A percentile compares a stretch with the other conserved stretches of the same genome.
These are phyloP conservation scores for Fraxinus albicans DNA, from an alignment of 305 asterid species.

Conservation along the genomic window DNA sequence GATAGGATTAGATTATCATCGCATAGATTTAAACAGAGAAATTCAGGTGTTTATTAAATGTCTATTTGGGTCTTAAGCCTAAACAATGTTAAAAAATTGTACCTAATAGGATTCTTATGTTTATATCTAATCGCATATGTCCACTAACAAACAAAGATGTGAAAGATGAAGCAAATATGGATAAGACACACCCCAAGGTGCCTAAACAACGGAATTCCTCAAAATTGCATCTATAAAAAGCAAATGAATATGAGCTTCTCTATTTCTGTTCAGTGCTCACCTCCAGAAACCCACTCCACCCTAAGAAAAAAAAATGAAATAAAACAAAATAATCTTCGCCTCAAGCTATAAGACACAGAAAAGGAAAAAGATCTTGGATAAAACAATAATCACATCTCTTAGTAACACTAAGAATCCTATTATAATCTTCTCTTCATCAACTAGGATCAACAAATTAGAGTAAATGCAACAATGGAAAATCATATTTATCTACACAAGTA, in stretches of 20 bases:
- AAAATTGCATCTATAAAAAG: neutral
- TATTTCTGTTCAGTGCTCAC: neutral
- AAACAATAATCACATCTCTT: neutral
- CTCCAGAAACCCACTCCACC: neutral
- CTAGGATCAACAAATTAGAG: neutral
- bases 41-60: neutral
- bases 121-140: neutral
- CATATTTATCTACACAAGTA: neutral
- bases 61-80: neutral
- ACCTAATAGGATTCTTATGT: neutral
- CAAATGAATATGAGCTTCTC: neutral
- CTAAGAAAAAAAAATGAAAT: neutral
- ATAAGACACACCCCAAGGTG: neutral
- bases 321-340: too few relatives aligned
- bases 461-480: neutral
- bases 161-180: neutral
- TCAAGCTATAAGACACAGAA: neutral
- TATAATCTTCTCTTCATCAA: neutral
- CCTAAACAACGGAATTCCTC: neutral
- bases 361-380: neutral
- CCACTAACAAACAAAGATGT: neutral
- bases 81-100: neutral
- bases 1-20: neutral
- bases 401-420: neutral
- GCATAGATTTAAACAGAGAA: neutral